A percentile compares a stretch with the other conserved stretches of the same genome.
Conservation (phyloP, 352 stramenopile species). For the Elongisporangium undulatum region DNA sequence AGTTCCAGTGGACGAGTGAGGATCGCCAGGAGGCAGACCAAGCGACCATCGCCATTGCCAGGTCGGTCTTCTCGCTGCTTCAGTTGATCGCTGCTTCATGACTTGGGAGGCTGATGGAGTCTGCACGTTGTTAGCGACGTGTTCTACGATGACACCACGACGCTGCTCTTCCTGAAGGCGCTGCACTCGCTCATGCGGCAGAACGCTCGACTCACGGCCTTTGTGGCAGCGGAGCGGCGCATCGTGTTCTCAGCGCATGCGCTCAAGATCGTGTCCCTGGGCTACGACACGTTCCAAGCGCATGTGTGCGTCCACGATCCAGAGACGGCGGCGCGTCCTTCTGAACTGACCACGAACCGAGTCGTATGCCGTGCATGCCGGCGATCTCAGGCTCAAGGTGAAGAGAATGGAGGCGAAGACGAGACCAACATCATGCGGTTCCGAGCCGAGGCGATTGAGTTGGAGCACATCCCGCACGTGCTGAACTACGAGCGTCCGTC, state of each 20-base stretch:
- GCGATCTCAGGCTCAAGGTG: background rate
- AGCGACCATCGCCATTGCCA: background rate
- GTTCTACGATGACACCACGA: background rate
- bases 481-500: background rate
- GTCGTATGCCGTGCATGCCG: background rate
- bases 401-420: background rate
- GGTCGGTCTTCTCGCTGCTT: background rate
- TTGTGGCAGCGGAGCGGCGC: background rate
- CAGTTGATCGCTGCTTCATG: too few species aligned
- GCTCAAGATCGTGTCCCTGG: background rate
- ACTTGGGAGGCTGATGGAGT: too few species aligned
- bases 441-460: background rate
- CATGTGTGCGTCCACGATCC: background rate
- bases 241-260: background rate
- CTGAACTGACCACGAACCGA: background rate
- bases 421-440: background rate
- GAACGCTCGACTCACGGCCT: background rate
- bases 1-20: background rate
- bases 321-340: background rate
- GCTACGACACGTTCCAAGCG: background rate
- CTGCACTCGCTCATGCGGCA: background rate
- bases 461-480: background rate
- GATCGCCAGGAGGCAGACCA: background rate
- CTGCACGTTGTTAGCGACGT: background rate
- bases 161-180: background rate